A percentile compares a stretch with the other conserved stretches of the same genome.
phyloP scores from a whole-genome alignment of 306 rosid species.

The Senna tora region DNA sequence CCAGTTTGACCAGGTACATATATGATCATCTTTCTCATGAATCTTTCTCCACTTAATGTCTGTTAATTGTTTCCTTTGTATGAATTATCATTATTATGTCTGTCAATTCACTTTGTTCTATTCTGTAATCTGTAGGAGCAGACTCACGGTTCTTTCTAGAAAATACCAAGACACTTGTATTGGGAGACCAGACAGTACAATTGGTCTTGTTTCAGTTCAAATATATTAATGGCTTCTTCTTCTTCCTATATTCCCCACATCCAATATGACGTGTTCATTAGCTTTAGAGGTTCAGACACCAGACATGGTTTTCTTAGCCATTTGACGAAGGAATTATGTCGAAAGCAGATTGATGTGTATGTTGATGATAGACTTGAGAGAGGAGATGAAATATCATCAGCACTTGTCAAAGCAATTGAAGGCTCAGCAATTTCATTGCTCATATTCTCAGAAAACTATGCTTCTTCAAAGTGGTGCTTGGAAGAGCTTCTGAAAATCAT shows the following conservation, averaged over 20 bases:
- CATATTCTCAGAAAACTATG: neutral
- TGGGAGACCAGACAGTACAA: too few relatives aligned
- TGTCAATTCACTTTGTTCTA: too few relatives aligned
- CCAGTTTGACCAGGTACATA: too few relatives aligned
- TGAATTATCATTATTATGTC: too few relatives aligned
- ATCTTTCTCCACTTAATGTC: too few relatives aligned
- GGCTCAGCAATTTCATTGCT: neutral
- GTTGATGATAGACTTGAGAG: neutral
- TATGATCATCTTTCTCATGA: too few relatives aligned
- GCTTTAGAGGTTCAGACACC: neutral
- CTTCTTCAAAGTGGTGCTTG: slow-evolving; percentile 3
- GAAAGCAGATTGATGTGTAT: neutral
- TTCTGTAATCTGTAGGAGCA: too few relatives aligned
- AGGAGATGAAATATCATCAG: slow-evolving; percentile 1
- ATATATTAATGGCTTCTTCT: too few relatives aligned
- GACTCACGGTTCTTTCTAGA: too few relatives aligned
- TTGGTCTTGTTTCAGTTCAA: too few relatives aligned
- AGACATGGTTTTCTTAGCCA: slow-evolving; percentile 2
- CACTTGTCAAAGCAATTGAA: neutral
- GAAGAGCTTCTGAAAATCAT: slow-evolving; percentile 1
- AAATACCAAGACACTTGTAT: too few relatives aligned
- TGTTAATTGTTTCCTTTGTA: too few relatives aligned
- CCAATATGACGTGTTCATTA: slow-evolving; percentile 9
- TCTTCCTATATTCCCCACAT: neutral
- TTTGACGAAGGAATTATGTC: neutral